A percentile compares a stretch with the other conserved stretches of the same genome.
phyloP scores from a whole-genome alignment of 208 protist species.

The Trichomonas gallinae region DNA sequence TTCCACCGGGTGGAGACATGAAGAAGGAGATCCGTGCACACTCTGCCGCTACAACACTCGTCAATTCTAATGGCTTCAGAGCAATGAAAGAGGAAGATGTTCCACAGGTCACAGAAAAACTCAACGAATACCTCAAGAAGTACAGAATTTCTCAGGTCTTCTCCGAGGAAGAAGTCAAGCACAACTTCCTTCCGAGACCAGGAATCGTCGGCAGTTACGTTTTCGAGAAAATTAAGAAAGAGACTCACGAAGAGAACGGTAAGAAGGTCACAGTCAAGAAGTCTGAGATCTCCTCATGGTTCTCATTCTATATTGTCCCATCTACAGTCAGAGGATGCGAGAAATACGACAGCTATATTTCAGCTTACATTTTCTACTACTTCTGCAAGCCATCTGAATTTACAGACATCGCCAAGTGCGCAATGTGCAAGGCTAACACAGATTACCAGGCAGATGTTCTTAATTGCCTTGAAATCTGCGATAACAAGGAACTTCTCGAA shows the following conservation, averaged over 20 bases:
- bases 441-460: slow-evolving; percentile 83
- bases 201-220: slow-evolving; percentile 83
- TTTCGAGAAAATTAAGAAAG: slow-evolving; percentile 48
- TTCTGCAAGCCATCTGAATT: slow-evolving; percentile 61
- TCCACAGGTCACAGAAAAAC: slow-evolving; percentile 45
- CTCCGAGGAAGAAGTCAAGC: slow-evolving; percentile 69
- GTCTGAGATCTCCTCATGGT: slow-evolving; percentile 75
- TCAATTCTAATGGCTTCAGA: slow-evolving; percentile 26
- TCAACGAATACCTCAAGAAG: slow-evolving; percentile 57
- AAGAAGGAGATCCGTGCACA: not conserved
- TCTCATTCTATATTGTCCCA: slow-evolving; percentile 87
- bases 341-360: slow-evolving; percentile 69
- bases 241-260: not conserved
- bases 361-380: slow-evolving; percentile 90
- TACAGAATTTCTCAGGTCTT: slow-evolving; percentile 65
- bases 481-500: slow-evolving; percentile 64
- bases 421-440: slow-evolving; percentile 12
- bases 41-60: not conserved
- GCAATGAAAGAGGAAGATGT: slow-evolving; percentile 38
- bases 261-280: slow-evolving; percentile 20
- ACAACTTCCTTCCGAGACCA: slow-evolving; percentile 77
- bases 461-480: slow-evolving; percentile 89
- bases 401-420: slow-evolving; percentile 60
- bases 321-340: slow-evolving; percentile 80
- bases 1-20: not conserved